Evolutionary conservation across 331 rosid genomes (phyloP), one percentile per base, ranked within the genome.

Genomic region (Cydonia oblonga): DNA sequence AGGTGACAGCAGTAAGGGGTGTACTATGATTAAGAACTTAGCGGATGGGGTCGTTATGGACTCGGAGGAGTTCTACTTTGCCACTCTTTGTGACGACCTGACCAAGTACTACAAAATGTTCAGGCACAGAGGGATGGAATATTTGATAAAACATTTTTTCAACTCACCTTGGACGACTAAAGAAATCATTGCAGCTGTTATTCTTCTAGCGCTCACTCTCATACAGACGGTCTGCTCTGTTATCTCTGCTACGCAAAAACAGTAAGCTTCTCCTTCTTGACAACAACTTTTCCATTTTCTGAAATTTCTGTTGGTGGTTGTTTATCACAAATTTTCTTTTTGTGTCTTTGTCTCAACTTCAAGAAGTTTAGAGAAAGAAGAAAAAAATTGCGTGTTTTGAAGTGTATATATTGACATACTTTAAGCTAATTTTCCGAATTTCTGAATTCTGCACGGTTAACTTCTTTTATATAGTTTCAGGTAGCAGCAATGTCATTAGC

Each of bases 111-210:
- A 63, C 66, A 57, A 26, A 24, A 49, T 1, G 8, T 42, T 62
- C 0, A 33, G 81, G 71, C 79, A 76, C 65, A 61, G 53, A 28
- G 33, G 59, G 76, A 72, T 30, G 30, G 64, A 20, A n/a, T 69
- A 52, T 40, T 7, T 69, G 64, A 15, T 2, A 9, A 69, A 73
- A 11, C 60, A 71, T 24, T 84, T 80, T 24, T 74, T 80, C 46
- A 46, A 73, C 61, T 61, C 77, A 46, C 77, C 77, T 7, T 62
- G 70, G 69, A 20, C 77, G 44, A 73, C 59, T 46, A 30, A 61
- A 13, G 68, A 64, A 44, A 51, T 62, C 7, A 32, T 75, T 49
- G 81, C 81, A n/a, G 81, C 68, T 59, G 14, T 11, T 20, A 5
- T 70, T 25, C 18, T 74, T 22, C 72, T 80, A 14, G 1, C 49